phyloP scores from a whole-genome alignment of 2,329 filamentous ascomycete genomes.

The Ceratocystis ficicola region DNA sequence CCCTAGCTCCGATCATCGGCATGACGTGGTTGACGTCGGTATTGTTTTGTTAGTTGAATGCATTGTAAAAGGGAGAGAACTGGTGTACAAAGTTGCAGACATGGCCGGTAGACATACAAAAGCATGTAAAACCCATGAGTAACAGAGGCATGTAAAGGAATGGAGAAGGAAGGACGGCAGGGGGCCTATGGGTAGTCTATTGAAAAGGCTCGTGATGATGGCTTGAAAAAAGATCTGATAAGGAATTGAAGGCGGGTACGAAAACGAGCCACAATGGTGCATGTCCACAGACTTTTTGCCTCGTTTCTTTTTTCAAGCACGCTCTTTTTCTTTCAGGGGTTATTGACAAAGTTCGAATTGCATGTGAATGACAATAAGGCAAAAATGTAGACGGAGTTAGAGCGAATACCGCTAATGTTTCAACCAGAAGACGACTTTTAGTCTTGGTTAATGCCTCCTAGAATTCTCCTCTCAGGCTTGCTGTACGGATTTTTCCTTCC shows the following conservation, averaged over 20 bases:
- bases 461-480: background rate
- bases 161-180: background rate
- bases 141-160: background rate
- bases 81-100: background rate
- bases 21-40: background rate
- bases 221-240: conserved; percentile 21
- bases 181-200: background rate
- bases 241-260: conserved; percentile 11
- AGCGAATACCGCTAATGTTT: too few species aligned
- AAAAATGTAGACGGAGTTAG: too few species aligned
- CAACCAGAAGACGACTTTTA: background rate
- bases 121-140: too few species aligned
- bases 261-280: background rate
- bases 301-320: background rate
- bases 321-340: background rate
- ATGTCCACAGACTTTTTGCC: background rate
- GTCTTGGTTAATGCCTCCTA: background rate
- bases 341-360: background rate
- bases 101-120: background rate
- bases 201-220: background rate
- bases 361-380: too few species aligned
- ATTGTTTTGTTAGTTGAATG: background rate
- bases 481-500: background rate
- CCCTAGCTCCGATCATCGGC: background rate
- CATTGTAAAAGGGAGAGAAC: background rate